These are phyloP conservation scores for Yarrowia sp. DNA, from an alignment of 805 yeast genomes.

Conservation along the genomic window DNA sequence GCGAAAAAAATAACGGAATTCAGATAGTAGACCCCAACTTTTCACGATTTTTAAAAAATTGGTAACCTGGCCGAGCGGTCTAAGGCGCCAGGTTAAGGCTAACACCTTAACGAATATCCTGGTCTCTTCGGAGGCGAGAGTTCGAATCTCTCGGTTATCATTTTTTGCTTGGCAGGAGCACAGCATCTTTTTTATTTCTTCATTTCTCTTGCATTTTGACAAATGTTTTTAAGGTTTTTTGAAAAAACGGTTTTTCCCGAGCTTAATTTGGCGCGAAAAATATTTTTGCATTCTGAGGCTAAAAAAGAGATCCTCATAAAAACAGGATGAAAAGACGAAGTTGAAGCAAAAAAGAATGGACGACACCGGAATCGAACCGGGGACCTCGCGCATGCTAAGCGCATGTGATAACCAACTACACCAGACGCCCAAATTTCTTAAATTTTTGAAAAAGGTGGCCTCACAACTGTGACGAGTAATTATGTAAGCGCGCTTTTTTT, in stretches of 20 bases:
- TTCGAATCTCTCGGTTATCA: conserved; percentile 24
- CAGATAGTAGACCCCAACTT: not conserved
- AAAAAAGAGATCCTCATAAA: not conserved
- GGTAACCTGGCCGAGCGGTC: conserved; percentile 28
- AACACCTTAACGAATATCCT: conserved; percentile 21
- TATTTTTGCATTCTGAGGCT: not conserved
- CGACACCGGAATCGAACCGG: conserved; percentile 26
- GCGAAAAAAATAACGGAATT: too few species aligned
- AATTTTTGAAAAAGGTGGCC: not conserved
- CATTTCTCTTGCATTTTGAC: not conserved
- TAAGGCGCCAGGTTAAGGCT: conserved; percentile 28
- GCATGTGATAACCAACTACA: conserved; percentile 25
- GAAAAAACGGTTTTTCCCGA: not conserved
- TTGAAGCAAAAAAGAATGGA: not conserved
- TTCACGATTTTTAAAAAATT: not conserved
- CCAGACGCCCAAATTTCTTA: conserved; percentile 14
- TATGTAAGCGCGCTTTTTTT: not conserved
- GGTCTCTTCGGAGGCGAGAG: conserved; percentile 27
- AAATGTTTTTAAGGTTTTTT: not conserved
- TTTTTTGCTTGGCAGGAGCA: not conserved
- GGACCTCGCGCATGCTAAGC: conserved; percentile 26
- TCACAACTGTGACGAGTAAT: not conserved
- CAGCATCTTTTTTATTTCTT: not conserved
- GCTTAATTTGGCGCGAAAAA: not conserved
- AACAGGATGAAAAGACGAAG: too few species aligned